phyloP scores from a whole-genome alignment of 1,284 basidiomycete species.

The Phellopilus nigrolimitatus region DNA sequence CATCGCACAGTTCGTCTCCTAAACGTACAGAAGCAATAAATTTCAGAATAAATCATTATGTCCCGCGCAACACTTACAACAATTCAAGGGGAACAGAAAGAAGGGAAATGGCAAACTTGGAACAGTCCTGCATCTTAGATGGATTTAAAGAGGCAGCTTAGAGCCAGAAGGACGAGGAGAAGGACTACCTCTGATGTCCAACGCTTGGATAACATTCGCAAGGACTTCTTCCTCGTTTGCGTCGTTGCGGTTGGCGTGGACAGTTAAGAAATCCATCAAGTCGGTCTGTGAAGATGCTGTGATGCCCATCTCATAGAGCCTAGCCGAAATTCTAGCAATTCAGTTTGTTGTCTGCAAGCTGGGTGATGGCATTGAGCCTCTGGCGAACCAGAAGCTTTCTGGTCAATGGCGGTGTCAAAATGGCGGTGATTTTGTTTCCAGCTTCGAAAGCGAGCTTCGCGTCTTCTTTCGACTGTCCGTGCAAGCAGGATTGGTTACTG shows the following conservation, averaged over 20 bases:
- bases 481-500: too few species aligned
- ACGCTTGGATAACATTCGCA: constrained; percentile 57
- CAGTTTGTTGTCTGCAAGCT: too few species aligned
- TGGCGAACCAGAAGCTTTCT: too few species aligned
- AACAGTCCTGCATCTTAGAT: not conserved
- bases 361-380: too few species aligned
- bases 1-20: too few species aligned
- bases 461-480: too few species aligned
- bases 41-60: not conserved
- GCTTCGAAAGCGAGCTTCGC: too few species aligned
- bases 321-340: constrained; percentile 18
- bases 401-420: too few species aligned
- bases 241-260: constrained; percentile 42
- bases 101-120: not conserved
- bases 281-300: constrained; percentile 49
- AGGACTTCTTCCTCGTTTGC: constrained; percentile 56
- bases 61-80: constrained; percentile 5
- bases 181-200: constrained; percentile 25
- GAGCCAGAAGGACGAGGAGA: constrained; percentile 31
- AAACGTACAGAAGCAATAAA: not conserved
- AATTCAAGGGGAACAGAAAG: too few species aligned
- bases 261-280: constrained; percentile 47
- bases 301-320: constrained; percentile 62
- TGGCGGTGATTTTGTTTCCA: too few species aligned
- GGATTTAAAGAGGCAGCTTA: constrained; percentile 24